These are phyloP conservation scores for Somion occarium DNA, from an alignment of 1,284 basidiomycete species.

Conservation along the genomic window DNA sequence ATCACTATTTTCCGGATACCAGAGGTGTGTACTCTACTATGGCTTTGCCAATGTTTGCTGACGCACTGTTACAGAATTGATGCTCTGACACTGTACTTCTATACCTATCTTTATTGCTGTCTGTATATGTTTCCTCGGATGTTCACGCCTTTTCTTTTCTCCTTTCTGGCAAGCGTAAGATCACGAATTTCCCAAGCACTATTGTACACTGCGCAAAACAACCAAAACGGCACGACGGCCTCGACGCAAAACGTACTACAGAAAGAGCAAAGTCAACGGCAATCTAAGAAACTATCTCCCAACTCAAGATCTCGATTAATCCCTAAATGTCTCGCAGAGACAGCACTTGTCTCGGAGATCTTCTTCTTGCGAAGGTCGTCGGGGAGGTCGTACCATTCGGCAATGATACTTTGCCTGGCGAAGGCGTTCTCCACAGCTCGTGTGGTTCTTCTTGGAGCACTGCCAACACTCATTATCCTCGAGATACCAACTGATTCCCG, in stretches of 20 bases:
- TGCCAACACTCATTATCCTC: slow-evolving; percentile 40
- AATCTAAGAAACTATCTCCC: not conserved
- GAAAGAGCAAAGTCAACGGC: too few species aligned
- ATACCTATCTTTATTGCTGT: slow-evolving; percentile 23
- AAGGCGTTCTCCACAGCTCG: slow-evolving; percentile 22
- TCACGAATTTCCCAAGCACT: not conserved
- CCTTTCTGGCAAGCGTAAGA: not conserved
- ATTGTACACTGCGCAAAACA: not conserved
- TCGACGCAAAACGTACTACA: too few species aligned
- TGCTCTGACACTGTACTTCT: slow-evolving; percentile 20
- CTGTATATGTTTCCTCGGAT: slow-evolving; percentile 3
- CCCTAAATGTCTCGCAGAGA: not conserved
- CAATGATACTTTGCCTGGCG: slow-evolving; percentile 16
- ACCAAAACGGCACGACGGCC: too few species aligned
- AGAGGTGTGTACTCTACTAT: slow-evolving; percentile 40
- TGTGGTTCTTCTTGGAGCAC: slow-evolving; percentile 32
- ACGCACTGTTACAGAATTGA: slow-evolving; percentile 20
- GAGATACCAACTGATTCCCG: slow-evolving; percentile 11
- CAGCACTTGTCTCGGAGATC: not conserved
- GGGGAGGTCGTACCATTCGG: slow-evolving; percentile 13
- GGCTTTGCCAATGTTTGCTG: not conserved
- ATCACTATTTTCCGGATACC: slow-evolving; percentile 75
- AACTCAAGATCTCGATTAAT: not conserved
- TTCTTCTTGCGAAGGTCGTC: not conserved
- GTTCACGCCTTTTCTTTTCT: slow-evolving; percentile 22